Evolutionary conservation across 257 asterid species (phyloP), one percentile per base, ranked within the genome.

Genomic region (Linaria vulgaris): DNA sequence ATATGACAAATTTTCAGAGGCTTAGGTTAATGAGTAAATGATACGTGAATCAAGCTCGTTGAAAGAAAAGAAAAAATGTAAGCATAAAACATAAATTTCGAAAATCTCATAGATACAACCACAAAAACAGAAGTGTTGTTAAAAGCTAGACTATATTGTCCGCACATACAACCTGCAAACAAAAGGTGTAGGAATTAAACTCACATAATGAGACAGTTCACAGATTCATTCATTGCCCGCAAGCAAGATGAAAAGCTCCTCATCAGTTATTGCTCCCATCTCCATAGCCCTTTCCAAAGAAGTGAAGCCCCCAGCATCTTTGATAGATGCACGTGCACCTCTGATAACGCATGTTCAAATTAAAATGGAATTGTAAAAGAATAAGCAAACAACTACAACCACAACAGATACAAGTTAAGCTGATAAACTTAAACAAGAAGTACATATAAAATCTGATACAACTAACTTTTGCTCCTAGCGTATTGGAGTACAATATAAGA

Each of bases 241-340:
- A 34, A 92, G 96, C 85, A 92, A 72, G 73, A 92, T 70, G 64
- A 92, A 92, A 62, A 92, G 92, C 81, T 80, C 83, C 63, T 89
- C 98, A 67, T 92, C 98, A 53, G 94, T 86, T 71, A 89, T 85
- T 75, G 97, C 96, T 64, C 98, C 98, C 88, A 82, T 80, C 74
- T 88, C 98, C 98, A 92, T 89, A 49, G 98, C 92, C 74, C 97
- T 85, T 74, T 92, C 98, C 68, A 92, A 74, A 38, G 90, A 76
- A 52, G 78, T 80, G 54, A 81, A 78, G 60, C 97, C 97, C 56
- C 86, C 95, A 57, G 74, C 86, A 73, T 92, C 98, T 78, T 73
- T 85, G 61, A 88, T 69, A 22, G 94, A 86, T 30, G 86, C 86
- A 13, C 88, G 82, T 30, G 97, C 98, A 68, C 98, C 98, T 77